Conservation (phyloP, 2,329 filamentous ascomycete species). For the Phialemoniopsis sp. region DNA sequence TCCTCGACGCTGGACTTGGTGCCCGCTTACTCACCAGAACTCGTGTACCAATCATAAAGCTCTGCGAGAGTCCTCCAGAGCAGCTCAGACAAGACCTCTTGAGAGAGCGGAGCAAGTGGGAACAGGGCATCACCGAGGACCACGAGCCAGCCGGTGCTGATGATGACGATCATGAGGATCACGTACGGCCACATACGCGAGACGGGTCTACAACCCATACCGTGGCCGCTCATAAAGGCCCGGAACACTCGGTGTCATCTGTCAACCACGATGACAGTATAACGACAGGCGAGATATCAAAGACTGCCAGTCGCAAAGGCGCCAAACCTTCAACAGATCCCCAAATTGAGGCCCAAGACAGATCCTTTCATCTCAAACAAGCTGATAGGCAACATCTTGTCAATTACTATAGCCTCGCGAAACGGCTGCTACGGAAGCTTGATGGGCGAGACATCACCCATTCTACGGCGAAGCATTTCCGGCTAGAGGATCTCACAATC, state of each 20-base stretch:
- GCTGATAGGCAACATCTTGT: conserved; percentile 31
- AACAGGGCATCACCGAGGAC: conserved; percentile 46
- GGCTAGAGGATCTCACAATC: conserved; percentile 36
- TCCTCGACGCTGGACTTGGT: conserved; percentile 69
- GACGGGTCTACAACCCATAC: conserved; percentile 7
- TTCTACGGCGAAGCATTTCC: conserved; percentile 39
- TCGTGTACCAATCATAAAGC: conserved; percentile 81
- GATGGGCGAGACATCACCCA: conserved; percentile 46
- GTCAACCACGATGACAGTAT: too few species aligned
- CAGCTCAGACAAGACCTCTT: conserved; percentile 57
- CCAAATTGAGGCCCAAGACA: conserved; percentile 7
- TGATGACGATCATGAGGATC: conserved; percentile 14
- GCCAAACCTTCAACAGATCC: too few species aligned
- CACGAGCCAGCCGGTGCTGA: conserved; percentile 26
- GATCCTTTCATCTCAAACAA: conserved; percentile 32
- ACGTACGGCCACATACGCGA: conserved; percentile 3
- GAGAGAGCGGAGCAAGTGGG: conserved; percentile 68
- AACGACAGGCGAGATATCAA: too few species aligned
- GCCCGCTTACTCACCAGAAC: conserved; percentile 75
- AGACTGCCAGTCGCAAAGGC: too few species aligned
- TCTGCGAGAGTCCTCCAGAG: conserved; percentile 67
- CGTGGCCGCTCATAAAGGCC: neutral
- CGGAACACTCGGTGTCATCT: too few species aligned
- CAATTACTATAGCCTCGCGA: conserved; percentile 43
- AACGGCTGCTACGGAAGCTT: conserved; percentile 42